Evolutionary conservation across 2,329 filamentous ascomycete genomes (phyloP).

Genomic region (Neofusicoccum parvum): DNA sequence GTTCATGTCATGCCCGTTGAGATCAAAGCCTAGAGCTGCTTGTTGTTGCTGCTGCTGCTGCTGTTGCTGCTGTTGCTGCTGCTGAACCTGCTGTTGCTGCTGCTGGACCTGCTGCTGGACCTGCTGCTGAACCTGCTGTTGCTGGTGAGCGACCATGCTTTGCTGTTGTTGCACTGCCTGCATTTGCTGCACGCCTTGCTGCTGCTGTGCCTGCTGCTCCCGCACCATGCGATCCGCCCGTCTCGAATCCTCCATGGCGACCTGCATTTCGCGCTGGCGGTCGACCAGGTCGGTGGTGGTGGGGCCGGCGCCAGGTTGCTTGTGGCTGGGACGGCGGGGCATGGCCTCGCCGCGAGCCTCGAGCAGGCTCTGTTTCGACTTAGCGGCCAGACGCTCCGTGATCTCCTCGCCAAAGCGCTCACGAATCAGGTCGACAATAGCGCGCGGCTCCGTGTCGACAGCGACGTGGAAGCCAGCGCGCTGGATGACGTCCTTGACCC

Average conservation of each 20-base stretch:
- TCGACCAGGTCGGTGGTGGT: constrained; percentile 14
- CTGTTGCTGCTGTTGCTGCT: constrained; percentile 20
- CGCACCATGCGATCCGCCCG: constrained; percentile 18
- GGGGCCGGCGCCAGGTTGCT: constrained; percentile 19
- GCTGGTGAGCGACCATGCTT: constrained; percentile 16
- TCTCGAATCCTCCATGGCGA: constrained; percentile 17
- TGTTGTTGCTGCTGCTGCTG: constrained; percentile 26
- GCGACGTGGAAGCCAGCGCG: constrained; percentile 21
- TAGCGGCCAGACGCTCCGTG: constrained; percentile 21
- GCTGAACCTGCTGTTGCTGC: constrained; percentile 24
- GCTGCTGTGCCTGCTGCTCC: constrained; percentile 20
- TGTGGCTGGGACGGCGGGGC: constrained; percentile 21
- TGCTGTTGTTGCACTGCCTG: constrained; percentile 22
- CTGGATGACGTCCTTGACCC: constrained; percentile 23
- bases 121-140: constrained; percentile 23
- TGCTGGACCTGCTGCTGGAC: background rate
- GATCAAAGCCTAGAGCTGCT: constrained; percentile 17
- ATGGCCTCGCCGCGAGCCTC: constrained; percentile 20
- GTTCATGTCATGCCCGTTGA: constrained; percentile 20
- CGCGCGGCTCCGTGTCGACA: constrained; percentile 21
- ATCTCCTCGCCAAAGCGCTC: constrained; percentile 24
- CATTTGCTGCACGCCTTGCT: constrained; percentile 24
- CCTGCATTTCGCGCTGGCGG: constrained; percentile 21
- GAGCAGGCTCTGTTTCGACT: constrained; percentile 23
- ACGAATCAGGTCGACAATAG: constrained; percentile 22